Evolutionary conservation across 192 early-diverging fungal genomes (phyloP), one percentile per base, ranked within the genome.

Genomic region (Rhizoclosmatium globosum): DNA sequence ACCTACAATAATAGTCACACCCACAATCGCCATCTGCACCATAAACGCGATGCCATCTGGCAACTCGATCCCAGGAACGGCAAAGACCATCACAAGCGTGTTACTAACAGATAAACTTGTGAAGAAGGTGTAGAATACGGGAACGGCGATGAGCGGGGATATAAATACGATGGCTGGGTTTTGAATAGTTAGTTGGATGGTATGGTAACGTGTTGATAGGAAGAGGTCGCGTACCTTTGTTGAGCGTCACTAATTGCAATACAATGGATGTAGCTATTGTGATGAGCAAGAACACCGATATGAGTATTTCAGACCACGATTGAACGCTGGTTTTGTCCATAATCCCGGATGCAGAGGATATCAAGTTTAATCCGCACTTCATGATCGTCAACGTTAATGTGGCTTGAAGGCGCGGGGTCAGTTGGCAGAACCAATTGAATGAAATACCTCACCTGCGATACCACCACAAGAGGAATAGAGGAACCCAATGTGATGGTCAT

Each of bases 61-160:
- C 6, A 74, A 58, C 3, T 46, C 72, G 6, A 64, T 11, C 4
- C 44, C 72, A 21, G 72, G 72, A 45, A 74, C 61, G 11, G 72
- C 59, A 62, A 62, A 74, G 4, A 41, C 75, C 79, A 65, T 56
- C 13, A 88, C 83, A 46, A 85, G 70, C 1, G 84, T 78, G 75
- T 85, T 85, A 74, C 71, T 62, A 6, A 88, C 81, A 21, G 83
- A 85, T 50, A 85, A 58, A 47, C 64, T 64, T 0, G 87, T 86
- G 79, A 79, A 88, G 39, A 88, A 79, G 17, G 87, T 88, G 83
- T 81, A 88, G 64, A 88, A 88, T 9, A 86, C 66, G 4, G 87
- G 87, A 17, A 88, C 58, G 47, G 86, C 78, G 45, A 88, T 79
- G 9, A 82, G 74, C 39, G 87, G 87, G 31, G 81, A 72, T 4